Percentiles rank a stretch among this genome's conserved stretches.
These are phyloP conservation scores for Aspergillus sp. DNA, from an alignment of 2,329 filamentous ascomycete genomes.

Conservation along the genomic window DNA sequence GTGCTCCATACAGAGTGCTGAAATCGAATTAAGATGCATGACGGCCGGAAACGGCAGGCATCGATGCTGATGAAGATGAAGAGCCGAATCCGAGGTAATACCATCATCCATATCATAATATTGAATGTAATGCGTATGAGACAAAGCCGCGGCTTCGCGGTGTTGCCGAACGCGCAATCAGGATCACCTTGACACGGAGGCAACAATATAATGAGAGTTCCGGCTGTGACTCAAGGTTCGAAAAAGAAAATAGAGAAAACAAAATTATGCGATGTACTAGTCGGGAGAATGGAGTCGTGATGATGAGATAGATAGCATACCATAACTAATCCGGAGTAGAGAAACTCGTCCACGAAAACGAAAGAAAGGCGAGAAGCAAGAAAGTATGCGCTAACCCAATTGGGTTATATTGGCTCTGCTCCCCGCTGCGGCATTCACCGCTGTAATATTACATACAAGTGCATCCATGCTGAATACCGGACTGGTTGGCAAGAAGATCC, in stretches of 20 bases:
- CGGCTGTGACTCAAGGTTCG: not conserved
- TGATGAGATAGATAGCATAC: not conserved
- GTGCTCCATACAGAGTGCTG: not conserved
- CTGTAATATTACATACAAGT: not conserved
- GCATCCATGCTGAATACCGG: not conserved
- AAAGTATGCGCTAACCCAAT: not conserved
- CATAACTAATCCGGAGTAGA: too few relatives aligned
- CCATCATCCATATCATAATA: not conserved
- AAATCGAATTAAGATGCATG: not conserved
- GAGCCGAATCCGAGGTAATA: not conserved
- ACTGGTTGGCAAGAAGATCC: not conserved
- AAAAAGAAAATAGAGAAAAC: not conserved
- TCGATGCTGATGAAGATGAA: not conserved
- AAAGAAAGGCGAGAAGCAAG: too few relatives aligned
- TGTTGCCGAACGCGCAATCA: not conserved
- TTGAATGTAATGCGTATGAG: not conserved
- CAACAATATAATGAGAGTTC: too few relatives aligned
- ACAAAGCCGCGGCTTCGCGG: not conserved
- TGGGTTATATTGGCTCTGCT: not conserved
- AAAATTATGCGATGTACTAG: not conserved
- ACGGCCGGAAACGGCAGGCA: not conserved
- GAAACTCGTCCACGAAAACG: too few relatives aligned
- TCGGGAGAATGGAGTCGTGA: not conserved
- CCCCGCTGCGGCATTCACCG: not conserved
- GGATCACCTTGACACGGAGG: not conserved